phyloP scores from a whole-genome alignment of 2,329 filamentous ascomycete genomes.

The Corniculantispora saksenae region DNA sequence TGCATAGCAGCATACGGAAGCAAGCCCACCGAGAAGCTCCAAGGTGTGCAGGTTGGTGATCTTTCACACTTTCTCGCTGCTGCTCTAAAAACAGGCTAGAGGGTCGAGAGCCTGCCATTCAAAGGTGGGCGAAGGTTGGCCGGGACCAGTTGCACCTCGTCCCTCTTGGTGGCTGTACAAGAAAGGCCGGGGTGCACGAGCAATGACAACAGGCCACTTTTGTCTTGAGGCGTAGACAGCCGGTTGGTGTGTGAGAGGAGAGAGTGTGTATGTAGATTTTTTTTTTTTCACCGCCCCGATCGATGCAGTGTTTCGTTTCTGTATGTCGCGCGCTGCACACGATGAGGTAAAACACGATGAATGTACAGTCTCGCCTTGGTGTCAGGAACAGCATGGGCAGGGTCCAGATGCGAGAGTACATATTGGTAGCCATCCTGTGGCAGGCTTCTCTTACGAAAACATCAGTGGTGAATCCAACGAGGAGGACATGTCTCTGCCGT shows the following conservation, averaged over 20 bases:
- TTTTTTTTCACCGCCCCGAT: slow-evolving; percentile 15
- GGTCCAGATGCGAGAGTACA: neutral
- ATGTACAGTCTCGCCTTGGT: slow-evolving; percentile 12
- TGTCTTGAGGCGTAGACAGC: neutral
- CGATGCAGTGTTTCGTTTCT: slow-evolving; percentile 17
- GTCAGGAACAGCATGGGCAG: slow-evolving; percentile 12
- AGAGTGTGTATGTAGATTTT: neutral
- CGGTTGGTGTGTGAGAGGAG: neutral
- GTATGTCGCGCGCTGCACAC: slow-evolving; percentile 10
- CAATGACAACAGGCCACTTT: neutral
- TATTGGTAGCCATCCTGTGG: neutral
- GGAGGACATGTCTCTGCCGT: no score
- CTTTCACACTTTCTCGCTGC: neutral
- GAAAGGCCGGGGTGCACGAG: neutral
- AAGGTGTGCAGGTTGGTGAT: neutral
- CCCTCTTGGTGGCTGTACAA: slow-evolving; percentile 1
- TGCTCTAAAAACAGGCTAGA: neutral
- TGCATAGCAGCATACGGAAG: slow-evolving; percentile 2
- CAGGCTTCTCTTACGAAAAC: neutral
- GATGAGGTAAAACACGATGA: slow-evolving; percentile 19
- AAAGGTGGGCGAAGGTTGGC: no score
- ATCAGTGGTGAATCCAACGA: neutral
- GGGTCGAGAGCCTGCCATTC: neutral
- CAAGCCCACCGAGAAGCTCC: slow-evolving; percentile 10
- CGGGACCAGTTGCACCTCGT: no score